Evolutionary conservation across 306 rosid species (phyloP), one percentile per base, ranked within the genome.

Genomic region (Vigna angularis): DNA sequence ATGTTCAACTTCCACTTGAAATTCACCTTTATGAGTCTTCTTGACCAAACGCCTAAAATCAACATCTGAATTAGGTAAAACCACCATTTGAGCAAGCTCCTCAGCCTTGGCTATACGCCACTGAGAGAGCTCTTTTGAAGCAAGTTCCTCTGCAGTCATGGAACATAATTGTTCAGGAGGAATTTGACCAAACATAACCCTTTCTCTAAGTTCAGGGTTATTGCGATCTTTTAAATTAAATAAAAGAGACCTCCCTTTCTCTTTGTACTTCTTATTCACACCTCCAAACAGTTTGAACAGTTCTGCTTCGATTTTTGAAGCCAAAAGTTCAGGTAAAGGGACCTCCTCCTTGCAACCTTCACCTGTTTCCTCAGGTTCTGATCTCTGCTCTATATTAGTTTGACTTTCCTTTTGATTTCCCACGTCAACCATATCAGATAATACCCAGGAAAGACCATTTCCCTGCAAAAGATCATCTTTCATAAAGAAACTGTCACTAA

Each of bases 81-180:
- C 94, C 61, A 93, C 96, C 98, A 96, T 96, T 77, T 96, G 96
- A 5, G 96, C 99, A 85, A 93, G 66, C 83, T 96, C 98, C 82
- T 96, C 99, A n/a, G 99, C 99, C 88, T 96, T 96, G 12, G 99
- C 99, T 90, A 90, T 88, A 83, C 99, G 89, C 99, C 99, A 96
- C 87, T 96, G 79, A 64, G 98, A 89, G 79, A 96, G 99, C 89
- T 96, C 98, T 86, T 96, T 88, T 6, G 99, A 96, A 79, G 99
- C 99, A 84, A 96, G 99, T 70, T 96, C 99, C 85, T 96, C 99
- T 0, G 99, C 98, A 57, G 91, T 89, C 99, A 96, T 96, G 26
- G 97, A 90, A 80, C 99, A 96, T 38, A 96, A 85, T 13, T 89
- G 87, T 32, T 87, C 91, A 5, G 99, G 98, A 18, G 81, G 77